Percentiles rank a stretch among this genome's conserved stretches.
Conservation (phyloP, 164 flowering plant species). For the Paratinospora sagittata region DNA sequence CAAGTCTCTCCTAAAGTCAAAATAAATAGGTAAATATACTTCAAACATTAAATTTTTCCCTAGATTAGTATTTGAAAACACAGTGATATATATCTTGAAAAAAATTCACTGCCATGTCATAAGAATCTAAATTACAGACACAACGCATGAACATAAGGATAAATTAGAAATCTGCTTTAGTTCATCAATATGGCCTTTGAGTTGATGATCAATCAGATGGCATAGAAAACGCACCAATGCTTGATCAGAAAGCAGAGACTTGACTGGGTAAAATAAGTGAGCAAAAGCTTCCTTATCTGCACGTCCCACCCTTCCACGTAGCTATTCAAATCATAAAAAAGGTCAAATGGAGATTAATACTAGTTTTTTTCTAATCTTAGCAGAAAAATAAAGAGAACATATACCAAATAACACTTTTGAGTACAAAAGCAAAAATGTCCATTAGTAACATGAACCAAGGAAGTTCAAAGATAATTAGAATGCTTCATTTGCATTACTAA, state of each 20-base stretch:
- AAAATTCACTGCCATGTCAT: not conserved
- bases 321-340: slow-evolving; percentile 29
- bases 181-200: not conserved
- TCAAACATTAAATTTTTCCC: not conserved
- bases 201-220: not conserved
- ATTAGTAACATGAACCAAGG: not conserved
- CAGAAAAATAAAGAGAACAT: not conserved
- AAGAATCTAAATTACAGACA: not conserved
- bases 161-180: not conserved
- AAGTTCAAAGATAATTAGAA: not conserved
- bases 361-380: not conserved
- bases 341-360: slow-evolving; percentile 9
- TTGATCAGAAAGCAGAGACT: slow-evolving; percentile 62
- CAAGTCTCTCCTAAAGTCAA: slow-evolving; percentile 71
- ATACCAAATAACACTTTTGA: not conserved
- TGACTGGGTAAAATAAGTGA: slow-evolving; percentile 77
- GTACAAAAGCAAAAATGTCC: not conserved
- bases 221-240: slow-evolving; percentile 52
- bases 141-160: not conserved
- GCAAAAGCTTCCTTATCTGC: slow-evolving; percentile 98
- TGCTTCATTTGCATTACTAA: not conserved
- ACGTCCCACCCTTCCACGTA: slow-evolving; percentile 96
- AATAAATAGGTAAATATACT: not conserved
- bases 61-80: not conserved
- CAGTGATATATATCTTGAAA: not conserved